A percentile compares a stretch with the other conserved stretches of the same genome.
phyloP scores from a whole-genome alignment of 306 rosid genomes.

The Lagenaria siceraria region DNA sequence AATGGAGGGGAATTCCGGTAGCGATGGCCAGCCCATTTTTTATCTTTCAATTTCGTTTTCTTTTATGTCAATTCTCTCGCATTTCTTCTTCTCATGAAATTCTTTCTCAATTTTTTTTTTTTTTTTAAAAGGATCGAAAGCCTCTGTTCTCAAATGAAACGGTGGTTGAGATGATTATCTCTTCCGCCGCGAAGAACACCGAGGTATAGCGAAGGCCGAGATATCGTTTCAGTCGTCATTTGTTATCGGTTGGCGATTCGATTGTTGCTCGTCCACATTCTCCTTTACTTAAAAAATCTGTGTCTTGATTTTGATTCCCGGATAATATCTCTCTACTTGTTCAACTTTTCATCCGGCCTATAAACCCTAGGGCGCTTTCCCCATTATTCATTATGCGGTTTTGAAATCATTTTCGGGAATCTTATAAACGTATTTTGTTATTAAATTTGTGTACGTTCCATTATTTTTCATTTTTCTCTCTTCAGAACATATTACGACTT shows the following conservation, averaged over 20 bases:
- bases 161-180: background rate
- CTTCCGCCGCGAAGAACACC: slow-evolving; percentile 11
- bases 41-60: background rate
- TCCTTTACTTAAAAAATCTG: background rate
- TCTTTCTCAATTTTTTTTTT: background rate
- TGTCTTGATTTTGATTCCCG: background rate
- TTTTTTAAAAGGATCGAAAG: background rate
- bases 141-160: background rate
- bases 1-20: background rate
- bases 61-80: background rate
- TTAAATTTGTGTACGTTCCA: background rate
- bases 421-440: background rate
- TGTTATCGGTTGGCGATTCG: slow-evolving; percentile 36
- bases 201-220: slow-evolving; percentile 61
- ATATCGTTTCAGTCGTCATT: slow-evolving; percentile 80
- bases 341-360: background rate
- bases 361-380: background rate
- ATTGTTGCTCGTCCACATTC: slow-evolving; percentile 71
- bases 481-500: background rate
- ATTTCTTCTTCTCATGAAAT: background rate
- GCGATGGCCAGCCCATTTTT: background rate
- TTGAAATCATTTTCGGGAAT: background rate
- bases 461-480: background rate
- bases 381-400: background rate
- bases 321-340: background rate